Base-by-base conservation (phyloP, 2,329 filamentous ascomycete genomes). In the Xylariaceae sp. region DNA sequence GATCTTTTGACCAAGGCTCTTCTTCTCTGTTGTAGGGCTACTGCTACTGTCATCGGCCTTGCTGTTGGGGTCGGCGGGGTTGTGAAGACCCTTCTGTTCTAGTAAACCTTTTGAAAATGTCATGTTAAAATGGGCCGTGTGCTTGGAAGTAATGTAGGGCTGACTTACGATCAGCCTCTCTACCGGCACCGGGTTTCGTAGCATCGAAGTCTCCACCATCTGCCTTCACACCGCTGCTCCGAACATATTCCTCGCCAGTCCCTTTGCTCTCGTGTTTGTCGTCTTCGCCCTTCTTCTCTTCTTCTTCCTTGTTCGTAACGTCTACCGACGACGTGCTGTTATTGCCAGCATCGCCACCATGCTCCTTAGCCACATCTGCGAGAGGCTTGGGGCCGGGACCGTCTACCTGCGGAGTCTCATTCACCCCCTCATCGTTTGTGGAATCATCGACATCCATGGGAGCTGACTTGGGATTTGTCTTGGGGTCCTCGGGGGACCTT, bases 181-280 rank as follows among this genome's bases (percentile, higher is more conserved):
- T 75, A 3, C 86, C 87, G 9, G 88, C 88, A 9, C 87, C 87
- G 0, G 86, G 82, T 57, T 82, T 82, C 6, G 80, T 75, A 3
- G 83, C 86, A 65, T 90, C 87, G 67, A 89, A 89, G 64, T 89
- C 79, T 5, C 87, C 87, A 0, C 87, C 87, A 34, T 91, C 87
- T 14, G 86, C 84, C 29, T 77, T 73, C 24, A 89, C 70, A 0
- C 87, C 87, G 1, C 78, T 80, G 19, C 79, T 81, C 72, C 81
- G 83, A 61, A 87, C 78, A 56, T 82, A 82, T 65, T 82, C 67
- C 69, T 85, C 81, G 6, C 84, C 84, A 0, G 81, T 85, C 1
- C 79, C 81, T 60, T 79, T 74, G 12, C 73, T 71, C 9, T 68
- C 52, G 34, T 62, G 57, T 23, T 67, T 64, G 1, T 61, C 63